A percentile compares a stretch with the other conserved stretches of the same genome.
phyloP scores from a whole-genome alignment of 768 basidiomycete genomes.

The Pisolithus microcarpus region DNA sequence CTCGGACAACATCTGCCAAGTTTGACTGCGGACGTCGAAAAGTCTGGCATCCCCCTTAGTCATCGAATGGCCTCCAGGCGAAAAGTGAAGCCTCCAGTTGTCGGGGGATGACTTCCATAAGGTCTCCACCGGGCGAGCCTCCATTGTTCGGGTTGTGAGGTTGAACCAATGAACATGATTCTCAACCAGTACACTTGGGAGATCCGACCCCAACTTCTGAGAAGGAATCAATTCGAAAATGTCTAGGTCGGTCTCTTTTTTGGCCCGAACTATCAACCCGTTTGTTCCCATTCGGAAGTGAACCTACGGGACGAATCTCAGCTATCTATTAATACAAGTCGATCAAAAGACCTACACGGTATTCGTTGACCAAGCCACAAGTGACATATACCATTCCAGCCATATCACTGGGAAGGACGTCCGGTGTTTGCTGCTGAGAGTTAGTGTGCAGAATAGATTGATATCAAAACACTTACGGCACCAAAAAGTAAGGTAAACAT shows the following conservation, averaged over 20 bases:
- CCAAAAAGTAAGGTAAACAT: conserved; percentile 5
- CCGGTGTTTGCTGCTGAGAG: background rate
- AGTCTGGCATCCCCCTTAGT: conserved; percentile 2
- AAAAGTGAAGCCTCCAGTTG: conserved; percentile 12
- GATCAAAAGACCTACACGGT: conserved; percentile 1
- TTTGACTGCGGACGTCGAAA: conserved; percentile 12
- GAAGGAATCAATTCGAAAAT: conserved; percentile 14
- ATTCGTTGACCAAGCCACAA: background rate
- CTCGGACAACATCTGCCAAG: conserved; percentile 14
- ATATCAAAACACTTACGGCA: background rate
- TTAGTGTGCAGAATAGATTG: background rate
- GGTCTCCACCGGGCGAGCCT: conserved; percentile 12
- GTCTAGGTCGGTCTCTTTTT: background rate
- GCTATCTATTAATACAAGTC: no score
- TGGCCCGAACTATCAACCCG: conserved; percentile 28
- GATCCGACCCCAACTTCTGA: conserved; percentile 9
- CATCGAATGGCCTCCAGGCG: background rate
- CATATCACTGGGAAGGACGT: conserved; percentile 7
- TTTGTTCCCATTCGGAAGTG: conserved; percentile 4
- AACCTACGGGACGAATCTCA: background rate
- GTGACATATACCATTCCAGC: conserved; percentile 11
- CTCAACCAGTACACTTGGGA: conserved; percentile 13
- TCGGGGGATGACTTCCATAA: conserved; percentile 11
- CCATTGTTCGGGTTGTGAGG: conserved; percentile 7
- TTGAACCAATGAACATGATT: conserved; percentile 20